These are phyloP conservation scores for Nothophytophthora sp. DNA, from an alignment of 352 stramenopile genomes.

Conservation along the genomic window DNA sequence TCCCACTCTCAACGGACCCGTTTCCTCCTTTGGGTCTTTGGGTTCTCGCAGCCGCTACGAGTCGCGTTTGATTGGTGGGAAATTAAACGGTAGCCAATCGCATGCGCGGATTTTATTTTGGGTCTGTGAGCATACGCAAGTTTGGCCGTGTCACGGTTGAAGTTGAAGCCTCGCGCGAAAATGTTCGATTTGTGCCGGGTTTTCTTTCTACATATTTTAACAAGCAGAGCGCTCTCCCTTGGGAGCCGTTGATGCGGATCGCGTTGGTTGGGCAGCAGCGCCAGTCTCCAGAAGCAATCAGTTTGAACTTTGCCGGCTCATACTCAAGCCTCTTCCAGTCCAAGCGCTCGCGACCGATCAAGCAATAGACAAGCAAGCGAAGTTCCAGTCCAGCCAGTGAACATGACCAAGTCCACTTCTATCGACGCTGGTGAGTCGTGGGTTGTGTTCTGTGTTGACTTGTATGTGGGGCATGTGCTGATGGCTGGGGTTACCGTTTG, in stretches of 20 bases:
- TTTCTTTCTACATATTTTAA: too few relatives aligned
- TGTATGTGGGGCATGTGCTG: not conserved
- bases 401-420: constrained; percentile 44
- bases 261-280: too few relatives aligned
- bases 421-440: constrained; percentile 33
- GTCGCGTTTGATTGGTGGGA: not conserved
- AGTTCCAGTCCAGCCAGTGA: not conserved
- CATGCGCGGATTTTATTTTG: not conserved
- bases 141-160: not conserved
- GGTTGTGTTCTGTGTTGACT: constrained; percentile 1
- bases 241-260: too few relatives aligned
- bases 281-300: constrained; percentile 14
- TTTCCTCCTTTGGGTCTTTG: too few relatives aligned
- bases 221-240: too few relatives aligned
- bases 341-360: too few relatives aligned
- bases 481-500: not conserved
- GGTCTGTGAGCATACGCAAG: not conserved
- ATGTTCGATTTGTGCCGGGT: too few relatives aligned
- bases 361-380: not conserved
- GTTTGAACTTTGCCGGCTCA: constrained; percentile 30
- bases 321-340: constrained; percentile 14
- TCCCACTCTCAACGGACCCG: too few relatives aligned
- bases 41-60: too few relatives aligned
- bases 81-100: not conserved
- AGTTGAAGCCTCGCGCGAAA: too few relatives aligned